phyloP scores from a whole-genome alignment of 73 alveolate genomes.

The Durusdinium trenchii region DNA sequence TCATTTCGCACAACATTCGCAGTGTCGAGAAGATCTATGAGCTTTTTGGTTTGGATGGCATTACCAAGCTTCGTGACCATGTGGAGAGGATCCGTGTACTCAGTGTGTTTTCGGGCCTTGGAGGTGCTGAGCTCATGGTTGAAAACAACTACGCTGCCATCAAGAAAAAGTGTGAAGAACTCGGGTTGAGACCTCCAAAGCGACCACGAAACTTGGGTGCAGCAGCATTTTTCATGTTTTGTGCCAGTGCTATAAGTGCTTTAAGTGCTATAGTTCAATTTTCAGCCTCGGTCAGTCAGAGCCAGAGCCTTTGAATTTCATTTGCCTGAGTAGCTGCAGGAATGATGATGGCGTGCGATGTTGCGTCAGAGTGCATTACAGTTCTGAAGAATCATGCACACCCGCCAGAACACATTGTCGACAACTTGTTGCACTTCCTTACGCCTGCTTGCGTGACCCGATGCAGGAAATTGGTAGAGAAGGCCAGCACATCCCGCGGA shows the following conservation, averaged over 20 bases:
- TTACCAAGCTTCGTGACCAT: not conserved
- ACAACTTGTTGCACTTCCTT: not conserved
- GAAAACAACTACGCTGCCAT: not conserved
- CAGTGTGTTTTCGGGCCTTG: not conserved
- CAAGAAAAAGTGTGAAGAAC: not conserved
- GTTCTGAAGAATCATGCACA: not conserved
- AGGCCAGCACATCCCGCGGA: not conserved
- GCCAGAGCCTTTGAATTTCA: too few species aligned
- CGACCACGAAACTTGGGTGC: not conserved
- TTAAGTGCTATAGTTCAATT: too few species aligned
- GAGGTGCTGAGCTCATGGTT: slow-evolving; percentile 8
- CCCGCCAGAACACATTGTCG: not conserved
- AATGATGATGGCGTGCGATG: not conserved
- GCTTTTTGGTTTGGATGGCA: not conserved
- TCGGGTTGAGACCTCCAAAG: not conserved
- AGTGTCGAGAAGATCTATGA: not conserved
- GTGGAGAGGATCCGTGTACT: not conserved
- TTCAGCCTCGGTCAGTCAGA: too few species aligned
- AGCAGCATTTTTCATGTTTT: too few species aligned
- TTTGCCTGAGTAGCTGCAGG: too few species aligned
- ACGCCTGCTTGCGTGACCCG: not conserved
- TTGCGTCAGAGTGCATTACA: not conserved
- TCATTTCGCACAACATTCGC: not conserved
- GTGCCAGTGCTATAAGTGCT: too few species aligned
- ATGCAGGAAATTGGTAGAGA: not conserved